Evolutionary conservation across 176 grass and related monocot genomes (phyloP).

Genomic region (Triticum timopheevii): DNA sequence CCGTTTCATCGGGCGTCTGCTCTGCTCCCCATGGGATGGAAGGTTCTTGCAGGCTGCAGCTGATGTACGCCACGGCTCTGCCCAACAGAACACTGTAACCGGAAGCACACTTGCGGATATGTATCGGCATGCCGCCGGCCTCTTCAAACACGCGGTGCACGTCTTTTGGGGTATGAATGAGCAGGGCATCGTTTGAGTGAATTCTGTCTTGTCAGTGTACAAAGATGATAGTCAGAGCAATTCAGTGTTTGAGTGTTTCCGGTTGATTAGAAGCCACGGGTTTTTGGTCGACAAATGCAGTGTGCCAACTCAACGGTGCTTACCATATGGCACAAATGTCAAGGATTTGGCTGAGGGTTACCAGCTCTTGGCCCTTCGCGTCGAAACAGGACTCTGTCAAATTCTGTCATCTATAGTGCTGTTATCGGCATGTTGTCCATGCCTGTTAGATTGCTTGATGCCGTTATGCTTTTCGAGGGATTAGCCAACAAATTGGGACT

Average conservation of each 20-base stretch:
- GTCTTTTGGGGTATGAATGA: conserved; percentile 56
- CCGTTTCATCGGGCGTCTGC: conserved; percentile 31
- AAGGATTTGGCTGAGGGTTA: conserved; percentile 59
- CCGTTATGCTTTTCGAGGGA: conserved; percentile 47
- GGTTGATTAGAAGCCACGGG: conserved; percentile 41
- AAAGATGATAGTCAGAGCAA: conserved; percentile 33
- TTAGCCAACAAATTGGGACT: conserved; percentile 41
- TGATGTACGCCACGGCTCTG: conserved; percentile 34
- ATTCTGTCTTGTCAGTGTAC: conserved; percentile 64
- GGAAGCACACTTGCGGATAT: conserved; percentile 49
- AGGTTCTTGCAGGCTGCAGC: conserved; percentile 41
- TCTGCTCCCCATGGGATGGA: conserved; percentile 31
- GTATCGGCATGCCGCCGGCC: conserved; percentile 60
- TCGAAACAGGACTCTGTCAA: conserved; percentile 51
- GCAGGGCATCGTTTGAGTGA: conserved; percentile 64
- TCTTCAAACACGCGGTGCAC: conserved; percentile 33
- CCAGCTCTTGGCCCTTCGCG: conserved; percentile 58
- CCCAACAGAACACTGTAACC: conserved; percentile 27
- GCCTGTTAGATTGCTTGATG: conserved; percentile 55
- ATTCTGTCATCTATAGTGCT: conserved; percentile 52
- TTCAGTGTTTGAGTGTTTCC: conserved; percentile 52
- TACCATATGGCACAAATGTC: conserved; percentile 51
- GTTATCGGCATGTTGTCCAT: conserved; percentile 60
- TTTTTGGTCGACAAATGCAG: conserved; percentile 62
- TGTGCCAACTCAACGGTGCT: conserved; percentile 57